Evolutionary conservation across 192 early-diverging fungal species (phyloP), one percentile per base, ranked within the genome.

Genomic region (Phycomyces nitens): DNA sequence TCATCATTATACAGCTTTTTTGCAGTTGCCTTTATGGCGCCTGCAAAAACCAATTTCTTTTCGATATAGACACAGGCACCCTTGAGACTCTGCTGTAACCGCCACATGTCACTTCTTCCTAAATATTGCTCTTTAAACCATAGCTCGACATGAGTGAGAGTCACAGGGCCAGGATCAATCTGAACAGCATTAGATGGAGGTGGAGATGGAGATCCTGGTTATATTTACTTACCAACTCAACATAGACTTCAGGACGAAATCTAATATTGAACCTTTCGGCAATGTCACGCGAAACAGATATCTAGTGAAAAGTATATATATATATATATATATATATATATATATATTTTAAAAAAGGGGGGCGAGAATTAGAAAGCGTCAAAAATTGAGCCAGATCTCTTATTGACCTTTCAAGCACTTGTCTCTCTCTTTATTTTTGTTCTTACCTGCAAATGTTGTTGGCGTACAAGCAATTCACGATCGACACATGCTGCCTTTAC

Each of bases 61-160:
- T 88, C 87, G 15, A 80, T 68, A 74, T 94, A 92, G 8, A 96
- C 85, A 41, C 86, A 85, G 0, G 82, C 83, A 26, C 82, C 82
- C 3, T 80, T 77, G 22, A 99, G 72, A 26, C 77, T 76, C 29
- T 82, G 83, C 67, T 91, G 86, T 34, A 97, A 65, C 53, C 89
- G 68, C 94, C 94, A 96, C 94, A 97, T 97, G 73, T 97, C 94
- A 73, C 86, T 86, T 64, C 94, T 81, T 10, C 88, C 92, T 21
- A 99, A 78, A 68, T 96, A 96, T 63, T 97, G 95, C 65, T 96
- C 92, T 27, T 87, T 81, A 59, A 99, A 93, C 5, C 82, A 71
- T 20, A 99, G 73, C 64, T 96, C 96, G 15, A 99, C 75, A 74
- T 90, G 89, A 52, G 89, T 86, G 3, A 92, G 86, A 5, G 85